phyloP scores from a whole-genome alignment of 2,329 filamentous ascomycete genomes.

The Fusarium beomiforme region DNA sequence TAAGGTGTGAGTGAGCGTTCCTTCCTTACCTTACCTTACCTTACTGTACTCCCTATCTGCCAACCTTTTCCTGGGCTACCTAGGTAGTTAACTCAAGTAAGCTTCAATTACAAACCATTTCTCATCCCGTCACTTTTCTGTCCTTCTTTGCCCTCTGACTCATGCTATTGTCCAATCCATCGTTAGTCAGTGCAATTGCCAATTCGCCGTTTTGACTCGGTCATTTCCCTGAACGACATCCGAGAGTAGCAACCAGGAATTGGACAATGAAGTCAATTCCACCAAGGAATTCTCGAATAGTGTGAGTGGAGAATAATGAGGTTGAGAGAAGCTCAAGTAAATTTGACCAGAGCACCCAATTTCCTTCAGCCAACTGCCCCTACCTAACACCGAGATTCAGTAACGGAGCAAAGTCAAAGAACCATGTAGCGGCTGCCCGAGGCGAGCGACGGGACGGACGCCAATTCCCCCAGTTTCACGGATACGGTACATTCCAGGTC shows the following conservation, averaged over 20 bases:
- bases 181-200: not conserved
- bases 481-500: not conserved
- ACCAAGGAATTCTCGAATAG: conserved; percentile 7
- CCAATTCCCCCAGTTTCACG: conserved; percentile 20
- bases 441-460: conserved; percentile 12
- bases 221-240: not conserved
- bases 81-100: not conserved
- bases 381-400: conserved; percentile 3
- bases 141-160: not conserved
- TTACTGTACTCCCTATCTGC: not conserved
- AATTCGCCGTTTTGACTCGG: not conserved
- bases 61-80: conserved; percentile 1
- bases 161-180: conserved; percentile 6
- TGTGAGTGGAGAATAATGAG: conserved; percentile 21
- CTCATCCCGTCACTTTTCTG: not conserved
- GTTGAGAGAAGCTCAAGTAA: conserved; percentile 1
- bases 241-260: conserved; percentile 9
- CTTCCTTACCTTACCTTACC: conserved; percentile 2
- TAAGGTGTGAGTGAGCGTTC: not conserved
- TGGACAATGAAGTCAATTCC: conserved; percentile 26
- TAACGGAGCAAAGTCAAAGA: conserved; percentile 4
- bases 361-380: not conserved
- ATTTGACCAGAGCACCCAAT: conserved; percentile 1
- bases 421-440: conserved; percentile 3
- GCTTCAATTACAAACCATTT: conserved; percentile 26